Evolutionary conservation across 331 rosid species (phyloP), one percentile per base, ranked within the genome.

Genomic region (Pyrus hybrid): DNA sequence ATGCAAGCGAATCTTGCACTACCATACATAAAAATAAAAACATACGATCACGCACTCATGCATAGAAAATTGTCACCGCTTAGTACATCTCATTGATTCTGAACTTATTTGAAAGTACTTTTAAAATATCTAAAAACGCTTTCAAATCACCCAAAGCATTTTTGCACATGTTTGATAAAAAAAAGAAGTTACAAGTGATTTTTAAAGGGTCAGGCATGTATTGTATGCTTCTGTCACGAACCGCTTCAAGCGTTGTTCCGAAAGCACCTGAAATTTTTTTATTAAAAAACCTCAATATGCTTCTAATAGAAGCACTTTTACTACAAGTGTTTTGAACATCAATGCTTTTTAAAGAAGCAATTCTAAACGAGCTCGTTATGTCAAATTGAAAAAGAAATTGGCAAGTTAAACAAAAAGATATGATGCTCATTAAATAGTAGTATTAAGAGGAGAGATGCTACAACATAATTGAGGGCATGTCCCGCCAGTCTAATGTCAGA

Each of bases 401-500:
- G 57, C 21, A 51, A 2, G 57, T 51, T 17, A 51, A 6, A 51
- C 57, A 37, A 37, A 51, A 51, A 7, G 57, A 6, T 17, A 16
- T 3, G 29, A 14, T 26, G 33, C 20, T 49, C 9, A 26, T 26
- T 11, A n/a, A 25, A 57, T 35, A n/a, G 4, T 53, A 29, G 21
- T n/a, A 54, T 54, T 57, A 13, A 20, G 33, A 63, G 21, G 43
- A 78, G 71, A 41, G 32, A 79, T 81, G 80, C 73, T 35, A 80
- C 78, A 74, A 68, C 68, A 32, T 79, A 80, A 63, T 51, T 62
- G 61, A 70, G 78, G 63, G 54, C 83, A 84, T 72, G 79, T 80
- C 66, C 68, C 43, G 32, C 57, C 63, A 65, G 37, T 64, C 74
- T 37, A 80, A 74, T 68, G 89, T 87, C 80, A 79, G 84, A 80